Evolutionary conservation across 129 eudicot genomes (phyloP).

Genomic region (Solidago caesia): DNA sequence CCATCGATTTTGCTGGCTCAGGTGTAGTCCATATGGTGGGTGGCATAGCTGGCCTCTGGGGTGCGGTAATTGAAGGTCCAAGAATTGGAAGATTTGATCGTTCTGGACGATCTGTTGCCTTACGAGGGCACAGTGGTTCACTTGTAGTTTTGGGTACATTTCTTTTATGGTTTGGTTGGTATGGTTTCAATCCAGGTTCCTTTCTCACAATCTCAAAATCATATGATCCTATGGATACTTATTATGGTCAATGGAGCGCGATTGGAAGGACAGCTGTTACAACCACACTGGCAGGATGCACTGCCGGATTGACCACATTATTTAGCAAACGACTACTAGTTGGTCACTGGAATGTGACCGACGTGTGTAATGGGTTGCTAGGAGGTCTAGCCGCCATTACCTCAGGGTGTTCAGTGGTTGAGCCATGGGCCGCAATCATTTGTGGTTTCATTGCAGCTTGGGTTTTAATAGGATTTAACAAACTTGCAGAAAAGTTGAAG

Average conservation of each 20-base stretch:
- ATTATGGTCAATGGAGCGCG: conserved; percentile 76
- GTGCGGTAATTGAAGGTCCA: conserved; percentile 69
- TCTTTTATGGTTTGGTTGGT: conserved; percentile 78
- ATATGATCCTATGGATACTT: conserved; percentile 22
- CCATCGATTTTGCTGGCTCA: conserved; percentile 64
- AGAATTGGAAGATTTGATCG: conserved; percentile 59
- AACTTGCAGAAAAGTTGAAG: conserved; percentile 47
- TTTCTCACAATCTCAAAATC: conserved; percentile 46
- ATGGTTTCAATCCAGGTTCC: conserved; percentile 73
- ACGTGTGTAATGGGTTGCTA: conserved; percentile 61
- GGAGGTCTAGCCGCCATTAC: conserved; percentile 74
- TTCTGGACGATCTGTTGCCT: conserved; percentile 47
- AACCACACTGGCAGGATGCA: conserved; percentile 67
- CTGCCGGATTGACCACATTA: conserved; percentile 63
- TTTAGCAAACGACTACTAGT: conserved; percentile 54
- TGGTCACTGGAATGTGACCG: conserved; percentile 73
- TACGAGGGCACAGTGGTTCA: conserved; percentile 68
- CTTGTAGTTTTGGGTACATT: conserved; percentile 64
- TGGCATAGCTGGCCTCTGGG: conserved; percentile 70
- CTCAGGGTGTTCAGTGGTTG: conserved; percentile 68
- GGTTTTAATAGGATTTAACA: conserved; percentile 65
- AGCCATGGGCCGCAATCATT: conserved; percentile 70
- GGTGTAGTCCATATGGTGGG: conserved; percentile 85
- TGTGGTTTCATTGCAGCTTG: conserved; percentile 70
- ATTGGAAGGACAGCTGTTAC: conserved; percentile 75